Percentiles rank a stretch among this genome's conserved stretches.
These are phyloP conservation scores for Lachnellula arida DNA, from an alignment of 2,329 filamentous ascomycete genomes.

Conservation along the genomic window DNA sequence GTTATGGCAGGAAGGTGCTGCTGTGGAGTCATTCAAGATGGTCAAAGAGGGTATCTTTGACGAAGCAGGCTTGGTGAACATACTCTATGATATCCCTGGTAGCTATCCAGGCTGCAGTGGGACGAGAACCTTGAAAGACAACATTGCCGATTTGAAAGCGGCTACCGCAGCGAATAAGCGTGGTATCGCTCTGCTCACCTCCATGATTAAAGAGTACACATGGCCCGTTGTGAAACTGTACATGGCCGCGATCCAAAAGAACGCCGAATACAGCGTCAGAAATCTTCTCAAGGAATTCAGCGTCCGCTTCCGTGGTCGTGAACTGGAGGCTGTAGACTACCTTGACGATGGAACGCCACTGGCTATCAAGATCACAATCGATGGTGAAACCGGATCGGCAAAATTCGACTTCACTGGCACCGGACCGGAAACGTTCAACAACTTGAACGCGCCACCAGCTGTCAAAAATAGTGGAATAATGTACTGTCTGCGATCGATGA, in stretches of 20 bases:
- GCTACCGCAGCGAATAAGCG: slow-evolving; percentile 80
- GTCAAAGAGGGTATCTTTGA: slow-evolving; percentile 72
- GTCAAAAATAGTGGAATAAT: slow-evolving; percentile 79
- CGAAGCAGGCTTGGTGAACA: slow-evolving; percentile 65
- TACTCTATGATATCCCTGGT: slow-evolving; percentile 62
- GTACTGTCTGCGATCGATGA: slow-evolving; percentile 73
- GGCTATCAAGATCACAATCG: slow-evolving; percentile 65
- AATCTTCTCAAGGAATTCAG: slow-evolving; percentile 61
- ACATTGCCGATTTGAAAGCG: slow-evolving; percentile 77
- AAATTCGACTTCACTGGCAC: slow-evolving; percentile 73
- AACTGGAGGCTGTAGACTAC: slow-evolving; percentile 62
- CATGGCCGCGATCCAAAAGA: slow-evolving; percentile 75
- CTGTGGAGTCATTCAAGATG: slow-evolving; percentile 59
- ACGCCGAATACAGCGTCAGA: slow-evolving; percentile 69
- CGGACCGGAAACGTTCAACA: slow-evolving; percentile 68
- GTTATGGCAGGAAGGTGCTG: slow-evolving; percentile 58
- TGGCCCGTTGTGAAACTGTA: slow-evolving; percentile 72
- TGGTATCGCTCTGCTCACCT: slow-evolving; percentile 68
- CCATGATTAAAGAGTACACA: slow-evolving; percentile 68
- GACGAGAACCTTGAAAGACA: slow-evolving; percentile 71
- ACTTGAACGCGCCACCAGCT: slow-evolving; percentile 73
- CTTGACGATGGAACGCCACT: slow-evolving; percentile 63
- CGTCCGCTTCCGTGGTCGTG: slow-evolving; percentile 62
- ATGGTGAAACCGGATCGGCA: slow-evolving; percentile 65
- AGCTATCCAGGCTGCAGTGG: slow-evolving; percentile 69